These are phyloP conservation scores for Barbarea vulgaris DNA, from an alignment of 345 rosid species.

Conservation along the genomic window DNA sequence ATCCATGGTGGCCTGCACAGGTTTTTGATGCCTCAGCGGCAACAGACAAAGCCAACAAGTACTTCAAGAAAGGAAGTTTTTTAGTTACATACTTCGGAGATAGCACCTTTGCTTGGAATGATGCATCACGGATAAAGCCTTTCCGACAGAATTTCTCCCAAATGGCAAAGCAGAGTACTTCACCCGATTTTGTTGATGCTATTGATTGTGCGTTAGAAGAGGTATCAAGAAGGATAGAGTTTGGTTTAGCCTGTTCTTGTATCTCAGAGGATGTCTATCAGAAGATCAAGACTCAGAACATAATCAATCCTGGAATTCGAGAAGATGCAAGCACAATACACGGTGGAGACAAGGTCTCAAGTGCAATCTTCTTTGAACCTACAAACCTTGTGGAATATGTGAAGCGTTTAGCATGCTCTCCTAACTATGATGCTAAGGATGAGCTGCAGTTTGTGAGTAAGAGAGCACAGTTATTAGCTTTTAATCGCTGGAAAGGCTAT, in stretches of 20 bases:
- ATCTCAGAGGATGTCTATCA: constrained; percentile 50
- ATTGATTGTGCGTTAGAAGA: constrained; percentile 73
- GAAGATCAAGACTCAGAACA: constrained; percentile 51
- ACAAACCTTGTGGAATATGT: constrained; percentile 49
- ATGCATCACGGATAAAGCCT: constrained; percentile 61
- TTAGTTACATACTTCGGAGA: constrained; percentile 78
- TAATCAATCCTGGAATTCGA: constrained; percentile 61
- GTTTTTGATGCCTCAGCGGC: constrained; percentile 59
- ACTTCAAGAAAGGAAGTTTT: constrained; percentile 55
- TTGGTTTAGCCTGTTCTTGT: constrained; percentile 75
- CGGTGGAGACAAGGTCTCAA: constrained; percentile 56
- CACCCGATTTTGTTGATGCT: constrained; percentile 54
- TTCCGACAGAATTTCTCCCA: constrained; percentile 56
- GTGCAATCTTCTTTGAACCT: constrained; percentile 59
- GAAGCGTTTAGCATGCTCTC: constrained; percentile 49
- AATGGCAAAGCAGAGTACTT: constrained; percentile 64
- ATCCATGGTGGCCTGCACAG: constrained; percentile 98
- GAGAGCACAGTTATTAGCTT: constrained; percentile 62
- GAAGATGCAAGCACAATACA: constrained; percentile 48
- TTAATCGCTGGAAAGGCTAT: constrained; percentile 69
- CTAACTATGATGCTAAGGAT: constrained; percentile 42
- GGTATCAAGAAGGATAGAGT: constrained; percentile 71
- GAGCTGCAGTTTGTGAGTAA: constrained; percentile 53
- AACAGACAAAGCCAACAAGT: constrained; percentile 59
- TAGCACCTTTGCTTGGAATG: constrained; percentile 75